These are phyloP conservation scores for Mycena haematopus DNA, from an alignment of 768 basidiomycete genomes.

Conservation along the genomic window DNA sequence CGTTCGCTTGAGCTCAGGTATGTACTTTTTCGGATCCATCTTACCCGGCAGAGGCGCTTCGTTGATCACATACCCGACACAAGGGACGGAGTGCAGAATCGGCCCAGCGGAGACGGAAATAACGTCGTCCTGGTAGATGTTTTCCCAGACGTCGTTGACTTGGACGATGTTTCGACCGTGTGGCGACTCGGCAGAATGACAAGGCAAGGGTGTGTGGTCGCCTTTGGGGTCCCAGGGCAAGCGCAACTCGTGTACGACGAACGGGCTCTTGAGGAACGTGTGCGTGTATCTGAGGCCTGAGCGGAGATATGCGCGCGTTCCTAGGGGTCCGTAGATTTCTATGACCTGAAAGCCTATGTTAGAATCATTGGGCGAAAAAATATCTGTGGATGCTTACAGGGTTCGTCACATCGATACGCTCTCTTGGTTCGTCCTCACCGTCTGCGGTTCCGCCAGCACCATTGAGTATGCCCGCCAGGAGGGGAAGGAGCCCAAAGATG, in stretches of 20 bases:
- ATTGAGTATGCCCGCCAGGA: constrained; percentile 73
- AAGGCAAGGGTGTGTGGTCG: constrained; percentile 55
- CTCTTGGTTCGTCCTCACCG: constrained; percentile 65
- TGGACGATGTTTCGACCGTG: constrained; percentile 69
- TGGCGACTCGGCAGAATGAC: constrained; percentile 59
- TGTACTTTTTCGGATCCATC: constrained; percentile 70
- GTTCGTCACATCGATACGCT: constrained; percentile 41
- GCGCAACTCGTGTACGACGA: constrained; percentile 85
- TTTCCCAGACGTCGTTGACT: constrained; percentile 65
- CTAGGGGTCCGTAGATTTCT: constrained; percentile 87
- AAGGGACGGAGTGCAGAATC: constrained; percentile 81
- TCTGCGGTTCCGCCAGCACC: constrained; percentile 74
- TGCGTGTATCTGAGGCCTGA: constrained; percentile 71
- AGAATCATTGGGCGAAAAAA: not conserved
- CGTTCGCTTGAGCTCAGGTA: constrained; percentile 72
- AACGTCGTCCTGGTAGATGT: constrained; percentile 62
- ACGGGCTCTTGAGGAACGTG: constrained; percentile 67
- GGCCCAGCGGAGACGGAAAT: constrained; percentile 79
- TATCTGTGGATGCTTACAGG: constrained; percentile 40
- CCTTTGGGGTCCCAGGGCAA: constrained; percentile 63
- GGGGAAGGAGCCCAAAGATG: constrained; percentile 75
- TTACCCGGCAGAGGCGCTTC: constrained; percentile 81
- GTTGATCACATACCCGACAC: constrained; percentile 77
- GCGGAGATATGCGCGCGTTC: constrained; percentile 83
- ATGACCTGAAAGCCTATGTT: constrained; percentile 51